These are phyloP conservation scores for Magnusiomyces suaveolens DNA, from an alignment of 1,139 yeast genomes.

Conservation along the genomic window DNA sequence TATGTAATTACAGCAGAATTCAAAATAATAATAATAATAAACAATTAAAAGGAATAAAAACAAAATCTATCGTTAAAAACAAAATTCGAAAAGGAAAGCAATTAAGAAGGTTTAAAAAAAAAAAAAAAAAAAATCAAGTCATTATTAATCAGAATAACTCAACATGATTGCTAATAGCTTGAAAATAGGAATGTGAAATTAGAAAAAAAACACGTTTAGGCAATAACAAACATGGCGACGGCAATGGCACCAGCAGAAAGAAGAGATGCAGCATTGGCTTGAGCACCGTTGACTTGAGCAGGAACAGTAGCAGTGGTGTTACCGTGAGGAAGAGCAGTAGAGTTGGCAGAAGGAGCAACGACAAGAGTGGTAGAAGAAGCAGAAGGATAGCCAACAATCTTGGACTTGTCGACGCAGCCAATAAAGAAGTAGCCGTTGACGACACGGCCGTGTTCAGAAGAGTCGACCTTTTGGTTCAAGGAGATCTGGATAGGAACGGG, in stretches of 20 bases:
- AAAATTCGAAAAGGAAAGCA: no score
- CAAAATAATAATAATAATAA: no score
- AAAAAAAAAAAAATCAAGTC: background rate
- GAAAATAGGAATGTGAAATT: background rate
- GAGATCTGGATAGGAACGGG: constrained; percentile 14
- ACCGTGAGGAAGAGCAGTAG: background rate
- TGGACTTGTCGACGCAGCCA: constrained; percentile 14
- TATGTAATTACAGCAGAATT: no score
- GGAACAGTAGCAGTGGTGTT: background rate
- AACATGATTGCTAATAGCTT: no score
- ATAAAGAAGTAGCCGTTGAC: constrained; percentile 14
- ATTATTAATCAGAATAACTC: no score
- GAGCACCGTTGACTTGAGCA: constrained; percentile 2
- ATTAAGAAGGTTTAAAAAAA: no score
- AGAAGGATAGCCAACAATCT: background rate
- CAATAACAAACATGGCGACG: constrained; percentile 5
- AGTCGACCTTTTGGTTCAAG: constrained; percentile 8
- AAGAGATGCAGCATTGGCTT: constrained; percentile 5
- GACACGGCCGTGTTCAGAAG: constrained; percentile 4
- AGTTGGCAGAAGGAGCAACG: background rate
- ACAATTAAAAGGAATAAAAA: background rate
- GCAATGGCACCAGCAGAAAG: constrained; percentile 4
- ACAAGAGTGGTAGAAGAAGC: background rate
- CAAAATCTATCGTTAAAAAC: no score
- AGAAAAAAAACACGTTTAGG: background rate